Percentiles rank a stretch among this genome's conserved stretches.
Conservation (phyloP, 495 filamentous ascomycete species). For the Podospora australis region DNA sequence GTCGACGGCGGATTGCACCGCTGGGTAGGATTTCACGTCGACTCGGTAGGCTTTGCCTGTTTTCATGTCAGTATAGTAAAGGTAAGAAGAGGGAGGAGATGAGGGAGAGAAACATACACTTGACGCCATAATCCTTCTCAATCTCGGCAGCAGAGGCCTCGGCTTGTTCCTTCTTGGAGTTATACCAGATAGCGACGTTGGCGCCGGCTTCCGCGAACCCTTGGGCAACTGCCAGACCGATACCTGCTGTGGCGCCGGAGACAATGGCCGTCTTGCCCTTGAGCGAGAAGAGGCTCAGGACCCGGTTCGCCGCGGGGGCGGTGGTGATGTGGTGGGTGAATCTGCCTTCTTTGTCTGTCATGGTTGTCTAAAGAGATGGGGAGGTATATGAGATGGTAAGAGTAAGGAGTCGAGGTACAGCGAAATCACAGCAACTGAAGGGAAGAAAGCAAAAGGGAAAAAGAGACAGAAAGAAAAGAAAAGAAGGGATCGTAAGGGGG, state of each 20-base stretch:
- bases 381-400: background rate
- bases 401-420: background rate
- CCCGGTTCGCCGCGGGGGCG: conserved; percentile 52
- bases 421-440: background rate
- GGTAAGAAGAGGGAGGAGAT: background rate
- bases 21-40: conserved; percentile 53
- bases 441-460: background rate
- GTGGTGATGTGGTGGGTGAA: conserved; percentile 57
- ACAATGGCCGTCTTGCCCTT: conserved; percentile 81
- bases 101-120: conserved; percentile 47
- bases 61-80: background rate
- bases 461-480: background rate
- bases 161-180: conserved; percentile 67
- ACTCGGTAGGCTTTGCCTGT: conserved; percentile 73
- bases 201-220: conserved; percentile 75
- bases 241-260: conserved; percentile 74
- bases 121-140: conserved; percentile 69
- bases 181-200: conserved; percentile 85
- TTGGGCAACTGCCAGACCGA: conserved; percentile 71
- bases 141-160: conserved; percentile 65
- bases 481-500: background rate
- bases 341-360: conserved; percentile 43
- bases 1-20: conserved; percentile 53
- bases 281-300: conserved; percentile 76
- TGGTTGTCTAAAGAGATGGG: conserved; percentile 14